A percentile compares a stretch with the other conserved stretches of the same genome.
These are phyloP conservation scores for Penicillium pancosmium DNA, from an alignment of 495 filamentous ascomycete genomes.

Conservation along the genomic window DNA sequence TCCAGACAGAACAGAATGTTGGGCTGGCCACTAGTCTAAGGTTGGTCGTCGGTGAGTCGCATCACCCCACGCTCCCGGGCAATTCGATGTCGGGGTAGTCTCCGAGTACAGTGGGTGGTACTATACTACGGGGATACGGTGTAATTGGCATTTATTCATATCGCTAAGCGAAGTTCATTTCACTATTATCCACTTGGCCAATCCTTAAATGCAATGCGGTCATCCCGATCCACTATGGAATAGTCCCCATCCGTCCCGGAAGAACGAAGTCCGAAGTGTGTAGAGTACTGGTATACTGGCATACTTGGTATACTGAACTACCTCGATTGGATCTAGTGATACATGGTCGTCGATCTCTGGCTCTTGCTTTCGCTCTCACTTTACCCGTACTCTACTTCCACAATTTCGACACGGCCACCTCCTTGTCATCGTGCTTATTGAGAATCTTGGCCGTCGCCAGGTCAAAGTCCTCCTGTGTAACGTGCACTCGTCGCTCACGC, in stretches of 20 bases:
- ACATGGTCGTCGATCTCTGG: slow-evolving; percentile 27
- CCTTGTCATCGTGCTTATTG: slow-evolving; percentile 99
- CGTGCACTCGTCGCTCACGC: slow-evolving; percentile 91
- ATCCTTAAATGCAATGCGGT: too few species aligned
- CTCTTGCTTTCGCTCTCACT: background rate
- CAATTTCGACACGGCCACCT: slow-evolving; percentile 83
- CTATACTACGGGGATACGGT: too few species aligned
- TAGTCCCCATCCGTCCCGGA: too few species aligned
- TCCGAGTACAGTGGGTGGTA: too few species aligned
- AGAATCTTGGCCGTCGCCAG: slow-evolving; percentile 98
- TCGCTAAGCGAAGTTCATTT: too few species aligned
- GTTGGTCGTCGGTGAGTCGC: background rate
- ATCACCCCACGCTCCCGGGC: background rate
- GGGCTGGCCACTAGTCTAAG: background rate
- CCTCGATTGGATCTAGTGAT: slow-evolving; percentile 19
- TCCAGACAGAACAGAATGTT: too few species aligned
- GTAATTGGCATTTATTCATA: background rate
- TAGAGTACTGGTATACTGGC: too few species aligned
- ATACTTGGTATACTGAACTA: too few species aligned
- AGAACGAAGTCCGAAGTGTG: too few species aligned
- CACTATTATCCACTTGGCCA: too few species aligned
- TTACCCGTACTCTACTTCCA: slow-evolving; percentile 69
- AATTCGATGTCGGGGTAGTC: background rate
- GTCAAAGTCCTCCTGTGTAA: slow-evolving; percentile 99
- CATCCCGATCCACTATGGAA: too few species aligned